These are phyloP conservation scores for Entomortierella lignicola DNA, from an alignment of 192 early-diverging fungal genomes.

Conservation along the genomic window DNA sequence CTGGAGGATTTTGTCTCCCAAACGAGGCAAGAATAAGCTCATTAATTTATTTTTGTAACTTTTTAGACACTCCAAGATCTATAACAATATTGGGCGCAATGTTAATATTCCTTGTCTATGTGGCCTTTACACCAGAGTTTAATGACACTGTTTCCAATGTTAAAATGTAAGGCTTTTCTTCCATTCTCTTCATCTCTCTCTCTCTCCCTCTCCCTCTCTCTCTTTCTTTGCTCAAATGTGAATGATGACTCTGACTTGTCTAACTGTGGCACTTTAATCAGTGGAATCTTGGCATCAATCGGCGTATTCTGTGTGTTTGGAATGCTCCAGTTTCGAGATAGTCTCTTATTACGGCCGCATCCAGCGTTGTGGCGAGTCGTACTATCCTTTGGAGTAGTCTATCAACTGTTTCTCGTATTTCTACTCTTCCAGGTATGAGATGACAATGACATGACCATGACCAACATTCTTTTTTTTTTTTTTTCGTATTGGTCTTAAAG, in stretches of 20 bases:
- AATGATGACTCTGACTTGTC: too few species aligned
- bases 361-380: conserved; percentile 94
- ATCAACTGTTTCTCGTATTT: conserved; percentile 91
- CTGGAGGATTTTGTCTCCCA: not conserved
- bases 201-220: not conserved
- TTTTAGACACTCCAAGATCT: conserved; percentile 64
- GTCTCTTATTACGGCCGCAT: conserved; percentile 94
- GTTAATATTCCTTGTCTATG: conserved; percentile 62
- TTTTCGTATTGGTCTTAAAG: not conserved
- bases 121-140: conserved; percentile 60
- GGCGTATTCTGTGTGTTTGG: conserved; percentile 82
- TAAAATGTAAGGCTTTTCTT: not conserved
- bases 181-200: not conserved
- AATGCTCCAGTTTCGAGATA: conserved; percentile 91
- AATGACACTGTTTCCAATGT: conserved; percentile 56
- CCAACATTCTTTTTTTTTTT: not conserved
- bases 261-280: conserved; percentile 4
- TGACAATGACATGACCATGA: not conserved
- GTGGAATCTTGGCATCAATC: conserved; percentile 61
- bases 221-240: too few species aligned
- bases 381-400: conserved; percentile 84
- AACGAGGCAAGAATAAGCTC: not conserved
- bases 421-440: conserved; percentile 85
- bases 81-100: conserved; percentile 60
- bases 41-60: not conserved